These are phyloP conservation scores for Schwanniomyces yamadae DNA, from an alignment of 805 yeast genomes.

Conservation along the genomic window DNA sequence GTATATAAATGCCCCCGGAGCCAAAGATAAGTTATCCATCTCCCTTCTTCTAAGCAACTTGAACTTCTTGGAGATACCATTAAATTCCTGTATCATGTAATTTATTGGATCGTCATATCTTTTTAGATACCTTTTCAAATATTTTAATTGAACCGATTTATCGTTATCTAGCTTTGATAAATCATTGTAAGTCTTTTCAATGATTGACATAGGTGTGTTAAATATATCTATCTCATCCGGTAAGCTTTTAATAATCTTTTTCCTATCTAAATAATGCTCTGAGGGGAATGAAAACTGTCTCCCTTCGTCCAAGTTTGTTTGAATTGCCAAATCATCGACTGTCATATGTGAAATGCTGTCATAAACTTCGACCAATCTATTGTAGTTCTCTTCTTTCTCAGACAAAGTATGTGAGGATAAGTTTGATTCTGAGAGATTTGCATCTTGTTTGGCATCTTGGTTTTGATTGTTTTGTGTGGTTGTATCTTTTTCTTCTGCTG, in stretches of 20 bases:
- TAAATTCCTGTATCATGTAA: constrained; percentile 30
- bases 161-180: constrained; percentile 36
- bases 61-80: constrained; percentile 38
- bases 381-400: constrained; percentile 3
- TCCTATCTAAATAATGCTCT: constrained; percentile 36
- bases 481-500: constrained; percentile 2
- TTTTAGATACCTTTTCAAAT: constrained; percentile 31
- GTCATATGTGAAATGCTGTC: constrained; percentile 36
- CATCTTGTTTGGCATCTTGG: neutral
- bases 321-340: constrained; percentile 35
- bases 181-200: constrained; percentile 31
- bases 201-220: constrained; percentile 25
- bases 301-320: constrained; percentile 35
- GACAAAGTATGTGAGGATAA: neutral
- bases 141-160: constrained; percentile 35
- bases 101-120: constrained; percentile 32
- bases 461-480: neutral
- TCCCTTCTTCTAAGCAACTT: constrained; percentile 36
- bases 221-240: constrained; percentile 38
- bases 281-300: constrained; percentile 33
- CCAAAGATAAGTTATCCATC: constrained; percentile 23
- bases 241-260: constrained; percentile 24
- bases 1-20: constrained; percentile 29
- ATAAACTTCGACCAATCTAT: constrained; percentile 12
- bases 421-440: neutral